phyloP scores from a whole-genome alignment of 176 grass and related monocot species.

The Aegilops umbellulata region DNA sequence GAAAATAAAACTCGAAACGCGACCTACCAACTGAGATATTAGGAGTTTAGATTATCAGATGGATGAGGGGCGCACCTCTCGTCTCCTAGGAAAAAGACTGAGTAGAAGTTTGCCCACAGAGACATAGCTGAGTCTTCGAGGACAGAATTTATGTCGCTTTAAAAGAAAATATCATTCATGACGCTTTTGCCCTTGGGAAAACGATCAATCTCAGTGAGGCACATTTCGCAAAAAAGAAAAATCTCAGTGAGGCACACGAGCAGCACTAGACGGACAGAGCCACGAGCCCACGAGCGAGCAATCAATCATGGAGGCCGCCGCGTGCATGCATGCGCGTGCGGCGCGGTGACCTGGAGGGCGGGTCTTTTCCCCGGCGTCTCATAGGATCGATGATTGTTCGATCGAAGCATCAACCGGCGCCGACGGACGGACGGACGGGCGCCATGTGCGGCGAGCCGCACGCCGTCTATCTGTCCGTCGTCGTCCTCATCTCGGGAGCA shows the following conservation, averaged over 20 bases:
- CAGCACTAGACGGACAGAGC: neutral
- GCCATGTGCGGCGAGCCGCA: neutral
- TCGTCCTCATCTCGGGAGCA: slow-evolving; percentile 16
- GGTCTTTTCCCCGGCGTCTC: slow-evolving; percentile 22
- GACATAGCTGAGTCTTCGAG: no score
- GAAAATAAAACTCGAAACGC: no score
- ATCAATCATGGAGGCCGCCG: slow-evolving; percentile 16
- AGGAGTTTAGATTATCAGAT: no score
- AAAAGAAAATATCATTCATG: neutral
- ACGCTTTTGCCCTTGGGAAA: neutral
- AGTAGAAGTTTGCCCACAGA: no score
- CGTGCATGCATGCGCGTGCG: neutral
- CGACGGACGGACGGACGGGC: neutral
- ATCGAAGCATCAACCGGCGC: neutral
- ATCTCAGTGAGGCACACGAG: neutral
- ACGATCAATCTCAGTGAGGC: neutral
- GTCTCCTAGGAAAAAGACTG: no score
- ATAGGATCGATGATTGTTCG: neutral
- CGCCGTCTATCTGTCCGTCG: neutral
- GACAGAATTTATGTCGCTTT: slow-evolving; percentile 17
- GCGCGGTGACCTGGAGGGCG: slow-evolving; percentile 11
- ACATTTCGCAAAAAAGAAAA: no score
- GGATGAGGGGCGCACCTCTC: no score
- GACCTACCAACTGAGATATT: no score
- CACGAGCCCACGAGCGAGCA: slow-evolving; percentile 25